Conservation (phyloP, 2,329 filamentous ascomycete species). For the Xylaria sp. region DNA sequence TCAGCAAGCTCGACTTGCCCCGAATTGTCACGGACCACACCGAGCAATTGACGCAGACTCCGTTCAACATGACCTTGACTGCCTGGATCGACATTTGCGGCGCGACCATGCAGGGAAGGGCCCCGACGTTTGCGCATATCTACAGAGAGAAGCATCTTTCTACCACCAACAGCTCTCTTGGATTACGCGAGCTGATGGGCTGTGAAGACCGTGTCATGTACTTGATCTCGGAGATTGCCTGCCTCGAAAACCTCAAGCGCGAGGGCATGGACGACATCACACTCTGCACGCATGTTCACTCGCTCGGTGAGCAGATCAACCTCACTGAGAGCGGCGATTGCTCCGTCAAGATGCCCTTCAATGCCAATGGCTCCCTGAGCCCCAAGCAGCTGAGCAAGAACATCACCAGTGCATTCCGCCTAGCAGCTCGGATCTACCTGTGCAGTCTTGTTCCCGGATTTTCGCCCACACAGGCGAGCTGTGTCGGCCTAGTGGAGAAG, state of each 20-base stretch:
- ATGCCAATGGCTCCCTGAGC: slow-evolving; percentile 77
- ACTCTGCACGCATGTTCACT: slow-evolving; percentile 87
- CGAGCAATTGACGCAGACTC: slow-evolving; percentile 70
- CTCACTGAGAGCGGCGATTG: slow-evolving; percentile 75
- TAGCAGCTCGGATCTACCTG: slow-evolving; percentile 95
- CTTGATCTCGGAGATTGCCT: slow-evolving; percentile 95
- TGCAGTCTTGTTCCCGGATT: slow-evolving; percentile 94
- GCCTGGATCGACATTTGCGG: slow-evolving; percentile 98
- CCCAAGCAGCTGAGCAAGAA: slow-evolving; percentile 87
- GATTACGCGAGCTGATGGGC: slow-evolving; percentile 93
- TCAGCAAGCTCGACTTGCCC: slow-evolving; percentile 85
- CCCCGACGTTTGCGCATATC: slow-evolving; percentile 90
- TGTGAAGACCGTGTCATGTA: slow-evolving; percentile 99
- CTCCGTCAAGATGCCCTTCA: slow-evolving; percentile 69
- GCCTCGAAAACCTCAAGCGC: slow-evolving; percentile 87
- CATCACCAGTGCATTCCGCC: slow-evolving; percentile 89
- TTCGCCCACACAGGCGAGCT: slow-evolving; percentile 77
- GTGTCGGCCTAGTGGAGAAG: slow-evolving; percentile 79
- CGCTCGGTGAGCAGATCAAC: slow-evolving; percentile 87
- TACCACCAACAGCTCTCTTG: slow-evolving; percentile 67
- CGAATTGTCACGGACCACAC: slow-evolving; percentile 70
- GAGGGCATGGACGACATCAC: slow-evolving; percentile 86
- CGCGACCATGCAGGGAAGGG: slow-evolving; percentile 86
- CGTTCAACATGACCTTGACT: slow-evolving; percentile 95
- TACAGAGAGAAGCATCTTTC: slow-evolving; percentile 94